phyloP scores from a whole-genome alignment of 225 moss, liverwort and hornwort genomes.

The Antitrichia curtipendula region DNA sequence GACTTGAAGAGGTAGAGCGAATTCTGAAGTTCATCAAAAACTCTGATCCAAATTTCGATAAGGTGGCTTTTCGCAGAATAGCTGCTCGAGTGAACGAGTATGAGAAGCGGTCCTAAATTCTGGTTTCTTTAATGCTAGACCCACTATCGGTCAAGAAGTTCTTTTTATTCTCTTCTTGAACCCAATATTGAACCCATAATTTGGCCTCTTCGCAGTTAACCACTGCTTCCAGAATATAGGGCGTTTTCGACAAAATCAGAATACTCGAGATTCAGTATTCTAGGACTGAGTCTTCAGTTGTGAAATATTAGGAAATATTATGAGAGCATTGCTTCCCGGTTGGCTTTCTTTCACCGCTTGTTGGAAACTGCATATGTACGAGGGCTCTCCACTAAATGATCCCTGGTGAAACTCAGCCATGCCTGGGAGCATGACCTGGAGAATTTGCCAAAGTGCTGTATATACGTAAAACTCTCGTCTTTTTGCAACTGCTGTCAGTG shows the following conservation, averaged over 20 bases:
- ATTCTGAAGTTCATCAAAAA: conserved; percentile 69
- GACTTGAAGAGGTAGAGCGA: conserved; percentile 43
- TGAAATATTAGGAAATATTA: conserved; percentile 3
- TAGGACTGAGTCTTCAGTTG: not conserved
- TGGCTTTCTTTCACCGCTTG: not conserved
- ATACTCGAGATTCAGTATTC: not conserved
- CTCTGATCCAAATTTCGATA: conserved; percentile 47
- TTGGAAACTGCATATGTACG: not conserved
- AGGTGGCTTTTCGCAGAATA: conserved; percentile 36
- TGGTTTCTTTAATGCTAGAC: not conserved
- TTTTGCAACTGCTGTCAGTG: not conserved
- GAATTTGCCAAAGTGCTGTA: not conserved
- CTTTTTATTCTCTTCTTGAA: conserved; percentile 15
- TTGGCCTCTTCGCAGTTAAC: not conserved
- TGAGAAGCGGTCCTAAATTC: not conserved
- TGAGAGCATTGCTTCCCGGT: not conserved
- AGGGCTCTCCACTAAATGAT: not conserved
- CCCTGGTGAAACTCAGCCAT: not conserved
- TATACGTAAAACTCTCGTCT: not conserved
- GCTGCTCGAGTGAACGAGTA: conserved; percentile 35
- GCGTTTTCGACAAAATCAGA: not conserved
- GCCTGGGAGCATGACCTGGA: not conserved
- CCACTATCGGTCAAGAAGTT: not conserved
- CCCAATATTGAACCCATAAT: not conserved
- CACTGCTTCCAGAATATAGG: not conserved